Evolutionary conservation across 1,284 basidiomycete genomes (phyloP), one percentile per base, ranked within the genome.

Genomic region (Hemileia vastatrix): DNA sequence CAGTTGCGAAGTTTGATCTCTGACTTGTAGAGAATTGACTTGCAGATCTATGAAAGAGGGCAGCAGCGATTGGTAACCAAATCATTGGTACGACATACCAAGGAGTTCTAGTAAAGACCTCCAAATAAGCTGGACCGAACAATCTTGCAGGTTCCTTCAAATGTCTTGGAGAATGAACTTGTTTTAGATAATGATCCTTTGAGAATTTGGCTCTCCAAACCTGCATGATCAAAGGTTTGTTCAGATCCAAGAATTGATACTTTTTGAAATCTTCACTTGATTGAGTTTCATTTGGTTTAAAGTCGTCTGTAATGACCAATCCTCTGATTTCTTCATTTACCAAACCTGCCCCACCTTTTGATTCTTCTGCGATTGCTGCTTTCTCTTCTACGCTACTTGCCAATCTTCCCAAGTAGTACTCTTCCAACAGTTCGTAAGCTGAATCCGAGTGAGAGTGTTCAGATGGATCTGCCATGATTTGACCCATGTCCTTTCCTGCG

Each of bases 151-250:
- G 86, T 53, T 92, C 82, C 32, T 86, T 81, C 59, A 95, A 76
- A 76, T 98, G 94, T 54, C 94, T 85, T 66, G 94, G 88, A 77
- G 94, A 90, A 77, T 98, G 94, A 0, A 98, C 90, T 77, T 98
- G 94, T 72, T 90, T 83, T 57, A 98, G 81, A 77, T 98, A 98
- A 76, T 94, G 97, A 19, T 87, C 84, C 80, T 98, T 98, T 73
- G 86, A 86, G 74, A 88, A 95, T 74, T 88, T 87, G 32, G 83
- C 82, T 66, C 84, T 78, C 85, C 86, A 89, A 70, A 95, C 83
- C 77, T 95, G 90, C 75, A 81, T 79, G 68, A 95, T 78, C 66
- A 98, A 77, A 2, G 94, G 90, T 75, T 86, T 84, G 68, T 84
- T 82, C 31, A 98, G 82, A 76, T 98, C 94, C 66, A 98, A 80